Evolutionary conservation across 345 rosid species (phyloP), one percentile per base, ranked within the genome.

Genomic region (Gossypium anomalum): DNA sequence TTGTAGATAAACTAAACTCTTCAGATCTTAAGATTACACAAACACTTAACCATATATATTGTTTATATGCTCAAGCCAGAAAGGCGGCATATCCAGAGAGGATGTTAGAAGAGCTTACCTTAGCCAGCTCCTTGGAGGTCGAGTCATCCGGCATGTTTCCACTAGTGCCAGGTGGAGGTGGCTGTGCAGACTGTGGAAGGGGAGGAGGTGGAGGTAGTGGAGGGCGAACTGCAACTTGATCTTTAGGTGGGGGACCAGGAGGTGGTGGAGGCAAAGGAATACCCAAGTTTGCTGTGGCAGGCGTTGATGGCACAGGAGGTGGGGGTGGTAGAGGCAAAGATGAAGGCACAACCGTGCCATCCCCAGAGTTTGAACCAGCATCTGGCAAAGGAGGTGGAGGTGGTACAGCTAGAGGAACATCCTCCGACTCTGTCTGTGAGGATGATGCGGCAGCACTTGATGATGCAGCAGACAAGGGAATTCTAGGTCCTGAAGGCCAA

Each of bases 261-360:
- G 98, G 98, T 16, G 98, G 98, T 68, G 97, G 93, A 41, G 98
- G 93, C 78, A 95, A 81, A 53, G 91, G 73, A 72, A 86, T 19
- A 68, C 86, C 84, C 67, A 83, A 59, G 76, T 73, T 80, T 66
- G 83, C 67, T 17, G 72, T 75, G 73, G 87, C 77, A 76, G 88
- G 82, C 62, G 73, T 85, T 75, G 94, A 93, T 14, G 99, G 99
- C 91, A 91, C 68, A 4, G 96, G 98, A 77, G 91, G 93, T 56
- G 92, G 98, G 71, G 96, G 98, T 25, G 97, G 96, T 62, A 88
- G 82, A n/a, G 96, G 93, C 82, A 93, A 85, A 71, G 93, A 89
- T 58, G 79, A 79, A 47, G 90, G 81, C 51, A 80, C 64, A 56
- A 64, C 82, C 73, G 87, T 59, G 75, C 71, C 79, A 76, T 87